Evolutionary conservation across 2,329 filamentous ascomycete species (phyloP), one percentile per base, ranked within the genome.

Genomic region (Sordariomycetes sp.): DNA sequence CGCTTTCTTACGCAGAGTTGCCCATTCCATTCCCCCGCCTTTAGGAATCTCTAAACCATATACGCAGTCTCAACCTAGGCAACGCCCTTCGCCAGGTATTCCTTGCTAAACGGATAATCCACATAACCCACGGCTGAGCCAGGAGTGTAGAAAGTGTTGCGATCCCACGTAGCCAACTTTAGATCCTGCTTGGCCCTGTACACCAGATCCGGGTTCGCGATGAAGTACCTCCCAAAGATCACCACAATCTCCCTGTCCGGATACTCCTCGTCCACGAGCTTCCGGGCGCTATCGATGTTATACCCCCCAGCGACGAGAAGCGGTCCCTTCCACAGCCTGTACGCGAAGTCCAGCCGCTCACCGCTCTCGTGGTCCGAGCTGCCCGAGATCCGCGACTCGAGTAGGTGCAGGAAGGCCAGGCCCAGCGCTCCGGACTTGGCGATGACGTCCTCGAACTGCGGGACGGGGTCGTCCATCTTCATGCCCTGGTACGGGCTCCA

Each of bases 401-500:
- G 71, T 0, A 87, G 59, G 65, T 87, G 83, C 1, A 87, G 66
- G 64, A 83, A 88, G 0, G 83, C 78, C 16, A 89, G 70, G 1
- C 77, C 74, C 2, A 85, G 66, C 28, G 72, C 68, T 57, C 75
- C 78, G 12, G 83, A 70, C 50, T 78, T 74, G 35, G 70, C 64
- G 50, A 83, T 74, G 8, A 87, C 65, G 63, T 88, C 74, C 0
- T 71, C 72, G 65, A 88, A 89, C 61, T 89, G 84, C 0, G 84
- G 80, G 10, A 81, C 65, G 0, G 85, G 84, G 52, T 89, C 76
- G 0, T 68, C 62, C 81, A 87, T 86, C 3, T 72, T 71, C 84
- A 88, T 85, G 35, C 77, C 78, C 60, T 88, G 82, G 70, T 83
- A 88, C 0, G 70, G 69, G 55, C 76, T 80, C 71, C 78, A 87